Base-by-base conservation (phyloP, 768 basidiomycete genomes). In the Lactifluus echinatus region DNA sequence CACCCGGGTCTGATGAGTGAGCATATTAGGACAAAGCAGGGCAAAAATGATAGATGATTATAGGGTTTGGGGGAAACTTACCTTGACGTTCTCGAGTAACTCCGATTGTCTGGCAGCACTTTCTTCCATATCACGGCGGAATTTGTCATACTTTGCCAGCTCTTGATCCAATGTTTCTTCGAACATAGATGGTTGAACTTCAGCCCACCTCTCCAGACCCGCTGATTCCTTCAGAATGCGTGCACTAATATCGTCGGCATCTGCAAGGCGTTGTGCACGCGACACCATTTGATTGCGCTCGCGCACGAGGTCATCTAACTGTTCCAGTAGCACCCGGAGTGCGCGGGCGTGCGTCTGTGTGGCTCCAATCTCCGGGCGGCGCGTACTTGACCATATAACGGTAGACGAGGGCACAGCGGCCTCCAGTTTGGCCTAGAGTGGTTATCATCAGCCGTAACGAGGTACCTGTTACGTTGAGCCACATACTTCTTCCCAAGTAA, bases 181-280 rank as follows among this genome's bases (percentile, higher is more conserved):
- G 67, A 97, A 97, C 84, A 87, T 87, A 23, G 84, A 87, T 0
- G 94, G 83, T 34, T 84, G 82, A 17, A 91, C 80, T 64, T 91
- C 84, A 3, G 75, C 72, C 68, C 86, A 77, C 24, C 79, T 76
- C 50, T 85, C 84, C 44, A 93, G 76, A 2, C 79, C 79, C 15
- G 78, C 74, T 0, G 90, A 83, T 23, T 83, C 83, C 50, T 75
- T 77, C 61, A 88, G 64, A 23, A 98, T 81, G 2, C 80, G 78
- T 6, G 79, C 72, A 12, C 79, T 77, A 47, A 97, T 84, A 66
- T 95, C 86, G 59, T 95, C 93, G 0, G 75, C 74, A 7, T 79
- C 77, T 0, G 81, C 77, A 7, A 85, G 72, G 15, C 78, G 76
- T 50, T 79, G 75, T 3, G 84, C 89, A 33, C 87, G 78, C 15